phyloP scores from a whole-genome alignment of 306 rosid species.

The Cicer judaicum region DNA sequence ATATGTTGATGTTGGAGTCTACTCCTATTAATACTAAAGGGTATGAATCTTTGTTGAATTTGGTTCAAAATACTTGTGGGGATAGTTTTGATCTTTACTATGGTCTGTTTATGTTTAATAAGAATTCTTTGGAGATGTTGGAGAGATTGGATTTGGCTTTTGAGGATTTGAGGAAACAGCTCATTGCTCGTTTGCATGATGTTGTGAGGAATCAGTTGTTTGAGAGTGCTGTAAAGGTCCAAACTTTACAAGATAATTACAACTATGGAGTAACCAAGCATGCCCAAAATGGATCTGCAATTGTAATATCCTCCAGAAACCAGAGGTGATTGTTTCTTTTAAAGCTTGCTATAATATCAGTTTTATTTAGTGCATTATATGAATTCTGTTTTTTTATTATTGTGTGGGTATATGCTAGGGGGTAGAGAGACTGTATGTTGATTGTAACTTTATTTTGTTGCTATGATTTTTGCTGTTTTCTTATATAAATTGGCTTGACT shows the following conservation, averaged over 20 bases:
- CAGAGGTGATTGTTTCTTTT: constrained; percentile 44
- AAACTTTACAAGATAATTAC: constrained; percentile 17
- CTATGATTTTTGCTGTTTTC: constrained; percentile 26
- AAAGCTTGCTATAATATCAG: background rate
- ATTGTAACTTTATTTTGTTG: constrained; percentile 15
- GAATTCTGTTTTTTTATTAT: background rate
- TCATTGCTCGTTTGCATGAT: constrained; percentile 61
- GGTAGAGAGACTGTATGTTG: background rate
- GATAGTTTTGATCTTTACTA: constrained; percentile 87
- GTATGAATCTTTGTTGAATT: constrained; percentile 69
- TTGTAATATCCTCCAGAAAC: constrained; percentile 43
- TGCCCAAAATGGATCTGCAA: constrained; percentile 56
- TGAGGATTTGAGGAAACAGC: constrained; percentile 70
- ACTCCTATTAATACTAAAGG: constrained; percentile 86
- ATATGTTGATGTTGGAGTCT: constrained; percentile 60
- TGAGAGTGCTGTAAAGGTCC: constrained; percentile 51
- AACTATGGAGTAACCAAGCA: background rate
- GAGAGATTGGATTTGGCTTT: constrained; percentile 79
- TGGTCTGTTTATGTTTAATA: constrained; percentile 76
- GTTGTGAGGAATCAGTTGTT: constrained; percentile 69
- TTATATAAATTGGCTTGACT: constrained; percentile 27
- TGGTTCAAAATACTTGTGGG: constrained; percentile 68
- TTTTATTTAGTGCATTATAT: constrained; percentile 1
- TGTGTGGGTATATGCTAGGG: background rate
- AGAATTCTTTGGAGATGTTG: constrained; percentile 70